Conservation (phyloP, 2,329 filamentous ascomycete genomes). For the Trichophyton equinum region DNA sequence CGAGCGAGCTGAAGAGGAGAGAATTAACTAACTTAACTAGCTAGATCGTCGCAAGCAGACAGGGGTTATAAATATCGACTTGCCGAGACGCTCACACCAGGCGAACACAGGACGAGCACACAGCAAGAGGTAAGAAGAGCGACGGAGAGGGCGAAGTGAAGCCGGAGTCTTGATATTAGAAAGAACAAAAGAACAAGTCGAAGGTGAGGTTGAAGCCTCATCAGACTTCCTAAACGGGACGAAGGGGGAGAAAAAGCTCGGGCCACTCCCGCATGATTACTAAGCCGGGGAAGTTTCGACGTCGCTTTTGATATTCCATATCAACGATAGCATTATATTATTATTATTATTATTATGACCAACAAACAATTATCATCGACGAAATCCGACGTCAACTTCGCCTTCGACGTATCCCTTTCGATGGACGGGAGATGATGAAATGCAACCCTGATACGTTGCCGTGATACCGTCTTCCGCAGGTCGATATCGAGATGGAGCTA, state of each 20-base stretch:
- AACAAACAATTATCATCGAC: too few species aligned
- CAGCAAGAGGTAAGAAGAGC: not conserved
- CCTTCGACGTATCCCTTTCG: not conserved
- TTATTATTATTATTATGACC: not conserved
- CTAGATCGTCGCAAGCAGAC: not conserved
- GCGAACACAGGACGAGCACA: not conserved
- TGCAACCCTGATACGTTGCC: not conserved
- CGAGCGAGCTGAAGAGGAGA: not conserved
- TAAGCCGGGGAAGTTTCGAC: not conserved
- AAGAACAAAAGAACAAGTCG: not conserved
- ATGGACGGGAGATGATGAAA: not conserved
- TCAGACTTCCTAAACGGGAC: not conserved
- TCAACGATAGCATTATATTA: not conserved
- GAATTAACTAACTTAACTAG: not conserved
- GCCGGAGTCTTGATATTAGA: not conserved
- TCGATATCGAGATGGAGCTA: not conserved
- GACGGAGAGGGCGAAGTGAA: not conserved
- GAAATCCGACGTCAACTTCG: not conserved
- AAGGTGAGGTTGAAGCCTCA: not conserved
- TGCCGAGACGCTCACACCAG: not conserved
- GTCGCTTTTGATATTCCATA: not conserved
- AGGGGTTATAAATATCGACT: not conserved
- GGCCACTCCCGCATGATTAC: not conserved
- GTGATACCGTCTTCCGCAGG: not conserved
- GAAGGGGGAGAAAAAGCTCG: not conserved